phyloP scores from a whole-genome alignment of 768 basidiomycete species.

The Solioccasus polychromus region DNA sequence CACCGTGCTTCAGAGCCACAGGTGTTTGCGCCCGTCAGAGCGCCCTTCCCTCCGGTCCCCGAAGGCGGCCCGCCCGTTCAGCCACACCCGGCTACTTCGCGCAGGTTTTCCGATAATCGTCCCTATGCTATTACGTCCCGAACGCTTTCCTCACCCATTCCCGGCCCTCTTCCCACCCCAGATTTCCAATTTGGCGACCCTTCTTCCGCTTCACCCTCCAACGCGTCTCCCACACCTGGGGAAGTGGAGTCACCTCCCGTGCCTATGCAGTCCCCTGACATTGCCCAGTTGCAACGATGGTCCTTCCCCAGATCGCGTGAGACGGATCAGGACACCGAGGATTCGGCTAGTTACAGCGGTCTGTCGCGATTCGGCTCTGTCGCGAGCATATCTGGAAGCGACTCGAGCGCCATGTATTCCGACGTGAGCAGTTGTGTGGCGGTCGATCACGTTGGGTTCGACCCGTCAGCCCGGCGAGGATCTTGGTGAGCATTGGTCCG shows the following conservation, averaged over 20 bases:
- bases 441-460: constrained; percentile 29
- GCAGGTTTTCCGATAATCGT: constrained; percentile 43
- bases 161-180: constrained; percentile 58
- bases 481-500: constrained; percentile 25
- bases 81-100: constrained; percentile 10
- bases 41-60: constrained; percentile 33
- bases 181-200: constrained; percentile 65
- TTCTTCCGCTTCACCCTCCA: constrained; percentile 42
- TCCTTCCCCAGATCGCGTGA: constrained; percentile 39
- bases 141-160: constrained; percentile 42
- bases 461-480: constrained; percentile 33
- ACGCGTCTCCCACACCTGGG: constrained; percentile 48
- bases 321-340: constrained; percentile 52
- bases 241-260: constrained; percentile 34
- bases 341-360: constrained; percentile 46
- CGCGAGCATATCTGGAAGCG: constrained; percentile 57
- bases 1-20: constrained; percentile 35
- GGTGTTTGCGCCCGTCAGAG: constrained; percentile 37
- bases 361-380: constrained; percentile 60
- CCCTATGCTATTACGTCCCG: constrained; percentile 50
- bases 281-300: constrained; percentile 36
- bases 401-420: constrained; percentile 51
- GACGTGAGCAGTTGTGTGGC: constrained; percentile 40
- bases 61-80: constrained; percentile 18
- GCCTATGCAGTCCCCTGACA: constrained; percentile 44